Percentiles rank a stretch among this genome's conserved stretches.
Evolutionary conservation across 768 basidiomycete species (phyloP).

Genomic region (Mrakia frigida): DNA sequence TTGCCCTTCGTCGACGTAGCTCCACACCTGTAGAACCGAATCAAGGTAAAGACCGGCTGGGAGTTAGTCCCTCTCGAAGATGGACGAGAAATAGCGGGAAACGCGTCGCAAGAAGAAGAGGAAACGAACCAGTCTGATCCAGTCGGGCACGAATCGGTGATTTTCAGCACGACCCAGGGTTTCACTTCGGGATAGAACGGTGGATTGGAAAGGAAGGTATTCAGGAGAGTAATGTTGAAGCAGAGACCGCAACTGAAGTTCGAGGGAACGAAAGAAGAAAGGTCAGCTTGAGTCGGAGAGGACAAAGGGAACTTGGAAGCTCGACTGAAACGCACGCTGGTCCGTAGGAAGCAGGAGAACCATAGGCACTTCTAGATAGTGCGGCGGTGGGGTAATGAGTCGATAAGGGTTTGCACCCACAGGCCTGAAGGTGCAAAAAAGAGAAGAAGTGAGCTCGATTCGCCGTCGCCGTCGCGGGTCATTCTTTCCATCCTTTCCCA

Average conservation of each 20-base stretch:
- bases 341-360: not conserved
- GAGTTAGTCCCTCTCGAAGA: too few relatives aligned
- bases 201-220: slow-evolving; percentile 61
- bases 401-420: not conserved
- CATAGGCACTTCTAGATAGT: not conserved
- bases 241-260: slow-evolving; percentile 63
- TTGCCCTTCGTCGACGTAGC: slow-evolving; percentile 61
- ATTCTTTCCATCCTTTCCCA: slow-evolving; percentile 57
- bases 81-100: not conserved
- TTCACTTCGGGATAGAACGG: slow-evolving; percentile 57
- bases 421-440: not conserved
- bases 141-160: slow-evolving; percentile 70
- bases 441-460: not conserved
- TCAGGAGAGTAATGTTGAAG: slow-evolving; percentile 69
- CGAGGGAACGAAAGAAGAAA: not conserved
- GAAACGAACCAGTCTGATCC: slow-evolving; percentile 55
- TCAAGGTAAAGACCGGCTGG: too few relatives aligned
- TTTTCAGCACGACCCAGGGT: slow-evolving; percentile 51
- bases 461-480: too few relatives aligned
- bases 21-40: slow-evolving; percentile 52
- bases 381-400: not conserved
- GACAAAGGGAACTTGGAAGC: not conserved
- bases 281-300: not conserved
- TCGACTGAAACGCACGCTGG: not conserved
- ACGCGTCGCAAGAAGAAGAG: too few relatives aligned